phyloP scores from a whole-genome alignment of 352 stramenopile genomes.

The Globisporangium polare region DNA sequence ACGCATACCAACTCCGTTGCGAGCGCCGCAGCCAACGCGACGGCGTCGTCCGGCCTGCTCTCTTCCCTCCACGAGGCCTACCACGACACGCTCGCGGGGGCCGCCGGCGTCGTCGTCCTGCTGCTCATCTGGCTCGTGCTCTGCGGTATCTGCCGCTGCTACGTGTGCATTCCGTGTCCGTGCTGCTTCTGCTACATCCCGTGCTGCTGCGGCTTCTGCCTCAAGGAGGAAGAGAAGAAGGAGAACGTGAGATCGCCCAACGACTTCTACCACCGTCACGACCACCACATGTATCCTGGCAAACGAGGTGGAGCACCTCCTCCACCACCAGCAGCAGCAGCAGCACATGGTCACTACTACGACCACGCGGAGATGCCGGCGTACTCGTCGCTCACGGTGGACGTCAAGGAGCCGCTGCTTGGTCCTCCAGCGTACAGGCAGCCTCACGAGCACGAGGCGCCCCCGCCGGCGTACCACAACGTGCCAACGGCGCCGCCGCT shows the following conservation, averaged over 20 bases:
- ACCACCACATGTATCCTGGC: conserved; percentile 1
- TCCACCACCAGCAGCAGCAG: neutral
- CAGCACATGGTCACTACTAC: neutral
- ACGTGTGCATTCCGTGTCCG: conserved; percentile 8
- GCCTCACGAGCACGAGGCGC: conserved; percentile 23
- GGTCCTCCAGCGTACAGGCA: conserved; percentile 35
- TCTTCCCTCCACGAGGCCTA: neutral
- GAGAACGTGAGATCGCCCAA: neutral
- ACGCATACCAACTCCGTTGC: neutral
- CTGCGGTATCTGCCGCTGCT: conserved; percentile 16
- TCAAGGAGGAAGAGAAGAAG: conserved; percentile 8
- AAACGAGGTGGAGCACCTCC: neutral
- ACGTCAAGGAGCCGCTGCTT: conserved; percentile 72
- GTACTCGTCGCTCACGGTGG: conserved; percentile 29
- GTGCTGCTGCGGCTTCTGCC: conserved; percentile 46
- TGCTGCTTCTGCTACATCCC: conserved; percentile 19
- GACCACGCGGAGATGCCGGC: conserved; percentile 14
- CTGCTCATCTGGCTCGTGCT: conserved; percentile 13
- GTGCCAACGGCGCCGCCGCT: conserved; percentile 64
- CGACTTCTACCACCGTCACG: conserved; percentile 4
- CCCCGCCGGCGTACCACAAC: conserved; percentile 50
- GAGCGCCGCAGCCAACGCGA: neutral
- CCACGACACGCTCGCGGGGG: neutral
- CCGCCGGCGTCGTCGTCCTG: neutral
- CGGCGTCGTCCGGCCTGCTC: neutral